Evolutionary conservation across 2,329 filamentous ascomycete species (phyloP).

Genomic region (Purpureocillium takamizusanense): DNA sequence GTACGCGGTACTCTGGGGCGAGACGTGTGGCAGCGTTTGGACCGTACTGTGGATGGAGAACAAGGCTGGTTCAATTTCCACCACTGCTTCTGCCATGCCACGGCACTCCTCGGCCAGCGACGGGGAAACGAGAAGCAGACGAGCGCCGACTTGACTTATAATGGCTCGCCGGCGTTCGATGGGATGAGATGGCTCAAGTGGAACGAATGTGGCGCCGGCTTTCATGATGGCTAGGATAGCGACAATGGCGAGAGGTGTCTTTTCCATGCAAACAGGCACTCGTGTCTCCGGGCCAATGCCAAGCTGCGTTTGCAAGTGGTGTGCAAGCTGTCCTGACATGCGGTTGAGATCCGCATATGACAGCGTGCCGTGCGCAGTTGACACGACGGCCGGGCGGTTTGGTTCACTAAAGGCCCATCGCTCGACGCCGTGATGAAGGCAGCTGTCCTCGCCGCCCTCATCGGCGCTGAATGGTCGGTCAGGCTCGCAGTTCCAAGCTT

Average conservation of each 20-base stretch:
- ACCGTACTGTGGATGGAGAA: background rate
- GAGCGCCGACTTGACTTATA: conserved; percentile 3
- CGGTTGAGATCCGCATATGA: conserved; percentile 6
- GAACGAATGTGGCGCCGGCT: conserved; percentile 15
- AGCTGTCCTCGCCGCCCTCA: background rate
- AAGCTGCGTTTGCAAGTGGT: background rate
- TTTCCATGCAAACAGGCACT: conserved; percentile 6
- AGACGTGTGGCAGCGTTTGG: background rate
- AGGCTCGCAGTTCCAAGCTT: background rate
- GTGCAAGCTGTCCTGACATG: conserved; percentile 1
- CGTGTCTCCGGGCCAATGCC: background rate
- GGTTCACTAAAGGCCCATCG: background rate
- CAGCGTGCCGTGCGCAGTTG: background rate
- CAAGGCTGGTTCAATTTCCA: background rate
- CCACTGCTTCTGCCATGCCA: background rate
- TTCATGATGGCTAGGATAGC: conserved; percentile 16
- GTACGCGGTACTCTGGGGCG: conserved; percentile 7
- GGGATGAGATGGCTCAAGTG: conserved; percentile 16
- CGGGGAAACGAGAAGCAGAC: conserved; percentile 5
- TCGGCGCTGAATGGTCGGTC: background rate
- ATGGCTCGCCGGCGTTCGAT: conserved; percentile 4
- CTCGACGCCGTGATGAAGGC: background rate
- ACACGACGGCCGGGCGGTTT: background rate
- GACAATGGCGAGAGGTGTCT: conserved; percentile 10
- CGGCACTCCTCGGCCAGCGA: background rate